Evolutionary conservation across 805 yeast species (phyloP), one percentile per base, ranked within the genome.

Genomic region (Dipodascus geniculatus): DNA sequence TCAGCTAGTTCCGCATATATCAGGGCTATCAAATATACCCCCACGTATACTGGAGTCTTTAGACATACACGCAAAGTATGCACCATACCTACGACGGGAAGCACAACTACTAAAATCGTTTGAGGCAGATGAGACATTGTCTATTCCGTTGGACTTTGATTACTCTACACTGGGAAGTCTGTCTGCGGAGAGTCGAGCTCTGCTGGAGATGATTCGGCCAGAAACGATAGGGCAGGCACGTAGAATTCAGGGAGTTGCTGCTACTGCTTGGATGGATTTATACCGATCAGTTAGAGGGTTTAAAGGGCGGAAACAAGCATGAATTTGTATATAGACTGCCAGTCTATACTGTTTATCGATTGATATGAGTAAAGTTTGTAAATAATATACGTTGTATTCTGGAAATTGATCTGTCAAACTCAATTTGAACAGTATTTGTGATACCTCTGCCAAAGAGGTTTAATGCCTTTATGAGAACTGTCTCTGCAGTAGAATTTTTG

Each of bases 211-310:
- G 9, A 81, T 87, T 16, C 83, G 86, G 57, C 99, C 99, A 0
- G 79, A 80, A 53, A 93, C 97, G 0, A 80, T 93, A 48, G 98
- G 98, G 0, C 98, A 93, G 65, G 98, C 98, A 0, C 77, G 96
- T 65, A 75, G 98, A 60, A 85, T 91, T 11, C 95, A 93, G 63
- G 98, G 99, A 0, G 82, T 93, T 1, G 91, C 98, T 0, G 96
- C 98, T 0, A 91, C 96, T 0, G 93, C 96, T 0, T 73, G 87
- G 17, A 85, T 88, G 58, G 95, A 87, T 63, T 73, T 90, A 49
- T 86, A 82, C 47, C 62, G 67, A 44, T 58, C 64, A 55, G 64
- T 68, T 3, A 50, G 44, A 38, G 44, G 44, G 14, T 38, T n/a
- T n/a, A 38, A 17, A 38, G 20, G 33, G 33, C 33, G 33, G 33